Base-by-base conservation (phyloP, 2,329 filamentous ascomycete species). In the Coniochaeta pulveracea region DNA sequence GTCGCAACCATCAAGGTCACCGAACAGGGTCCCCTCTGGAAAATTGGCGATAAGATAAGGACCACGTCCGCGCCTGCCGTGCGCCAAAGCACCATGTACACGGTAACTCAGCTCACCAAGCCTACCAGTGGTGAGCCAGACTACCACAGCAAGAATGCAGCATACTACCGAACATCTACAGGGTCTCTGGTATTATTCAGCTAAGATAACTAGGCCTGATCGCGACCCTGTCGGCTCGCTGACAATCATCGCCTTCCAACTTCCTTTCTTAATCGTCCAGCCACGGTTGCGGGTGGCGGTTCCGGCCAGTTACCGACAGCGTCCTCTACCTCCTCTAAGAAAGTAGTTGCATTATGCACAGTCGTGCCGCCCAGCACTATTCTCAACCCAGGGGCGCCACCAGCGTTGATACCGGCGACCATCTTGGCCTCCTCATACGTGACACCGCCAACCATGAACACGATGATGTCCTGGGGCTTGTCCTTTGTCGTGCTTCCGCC, bases 361-460 rank as follows among this genome's bases (percentile, higher is more conserved):
- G 73, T 76, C 0, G 91, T 96, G 4, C 86, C 88, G 8, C 86
- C 88, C 5, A 98, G 62, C 9, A 96, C 86, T 4, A 98, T 79
- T 35, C 91, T 73, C 8, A 96, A 71, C 1, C 91, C 91, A 0
- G 88, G 88, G 9, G 83, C 83, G 37, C 80, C 85, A n/a, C n/a
- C n/a, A 12, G 86, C 86, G 58, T 98, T 98, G 38, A 98, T 78
- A 44, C 88, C 78, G n/a, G 91, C 85, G 24, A 96, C 76, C 69
- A 85, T 86, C 62, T 94, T 95, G 5, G 91, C 88, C 56, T 98
- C 91, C 55, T 98, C 91, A 49, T 95, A 98, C 0, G 91, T 98
- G 12, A 81, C 78, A 3, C 91, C 91, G 5, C 91, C 91, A 16
- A 95, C 69, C 50, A 98, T 88, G 51, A 98, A 98, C 6, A 98